Base-by-base conservation (phyloP, 495 filamentous ascomycete genomes). In the Xylaria intraflava region DNA sequence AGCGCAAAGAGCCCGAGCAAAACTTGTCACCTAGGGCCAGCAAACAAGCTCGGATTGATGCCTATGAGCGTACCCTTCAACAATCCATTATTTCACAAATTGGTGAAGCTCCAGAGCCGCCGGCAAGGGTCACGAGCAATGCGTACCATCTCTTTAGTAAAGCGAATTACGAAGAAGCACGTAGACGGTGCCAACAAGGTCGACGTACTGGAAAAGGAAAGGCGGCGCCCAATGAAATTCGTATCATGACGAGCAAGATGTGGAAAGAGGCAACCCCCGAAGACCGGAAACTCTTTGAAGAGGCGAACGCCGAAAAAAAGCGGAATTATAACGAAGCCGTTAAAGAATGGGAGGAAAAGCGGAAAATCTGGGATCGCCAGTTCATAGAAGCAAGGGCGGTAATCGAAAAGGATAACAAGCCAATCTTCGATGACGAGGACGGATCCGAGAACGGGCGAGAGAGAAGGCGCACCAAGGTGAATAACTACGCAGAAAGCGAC, bases 141-240 rank as follows among this genome's bases (percentile, higher is more conserved):
- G 82, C 85, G 3, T 90, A 87, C 70, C 75, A 88, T 16, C 73
- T 89, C 11, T 93, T 79, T 69, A 88, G 88, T 49, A 93, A 89
- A 55, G 86, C 87, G 48, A 79, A 85, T 59, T 95, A 87, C 84
- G 78, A 82, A 20, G 78, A 76, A 48, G 89, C 85, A 62, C 88
- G 89, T 58, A 73, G 72, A 27, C 74, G 81, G 56, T 89, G 88
- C 58, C 88, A 90, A 49, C 81, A 83, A 38, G 78, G 77, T 2
- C 79, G 83, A 5, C 78, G 82, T 39, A 70, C 78, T 19, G 76
- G 81, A 33, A 85, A 84, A 20, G 81, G 79, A 3, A 84, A 87
- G 57, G 75, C 84, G 1, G 78, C 81, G 36, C 83, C 84, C 2
- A 92, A 92, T 58, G 89, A 93, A 56, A 84, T 98, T 46, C 85